Conservation (phyloP, 2,329 filamentous ascomycete species). For the Aspergillus novoparasiticus region DNA sequence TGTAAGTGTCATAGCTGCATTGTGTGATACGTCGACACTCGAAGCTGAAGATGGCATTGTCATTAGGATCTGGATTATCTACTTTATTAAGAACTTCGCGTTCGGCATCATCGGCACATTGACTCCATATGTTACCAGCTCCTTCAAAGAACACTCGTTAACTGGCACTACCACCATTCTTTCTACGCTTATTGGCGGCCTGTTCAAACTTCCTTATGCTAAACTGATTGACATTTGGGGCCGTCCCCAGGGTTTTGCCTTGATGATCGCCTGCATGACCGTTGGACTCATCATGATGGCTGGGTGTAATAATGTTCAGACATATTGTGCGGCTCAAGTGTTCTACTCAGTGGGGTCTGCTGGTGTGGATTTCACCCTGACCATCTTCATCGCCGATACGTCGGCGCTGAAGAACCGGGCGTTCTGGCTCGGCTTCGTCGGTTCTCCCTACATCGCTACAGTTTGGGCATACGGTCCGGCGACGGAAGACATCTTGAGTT, state of each 20-base stretch:
- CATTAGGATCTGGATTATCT: slow-evolving; percentile 10
- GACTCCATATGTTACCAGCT: slow-evolving; percentile 13
- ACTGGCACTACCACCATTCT: slow-evolving; percentile 54
- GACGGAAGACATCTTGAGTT: slow-evolving; percentile 34
- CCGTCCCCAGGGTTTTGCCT: slow-evolving; percentile 58
- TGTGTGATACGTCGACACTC: no score
- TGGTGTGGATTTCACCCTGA: slow-evolving; percentile 57
- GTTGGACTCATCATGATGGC: slow-evolving; percentile 63
- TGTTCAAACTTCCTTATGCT: slow-evolving; percentile 62
- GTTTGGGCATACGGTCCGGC: slow-evolving; percentile 54
- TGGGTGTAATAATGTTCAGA: slow-evolving; percentile 59
- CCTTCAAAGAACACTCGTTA: slow-evolving; percentile 8
- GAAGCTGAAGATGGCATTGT: not conserved
- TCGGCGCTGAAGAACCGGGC: slow-evolving; percentile 61
- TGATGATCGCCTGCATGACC: slow-evolving; percentile 52
- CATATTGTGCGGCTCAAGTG: slow-evolving; percentile 64
- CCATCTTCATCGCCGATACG: slow-evolving; percentile 65
- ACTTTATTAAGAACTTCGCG: slow-evolving; percentile 11
- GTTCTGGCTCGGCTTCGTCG: slow-evolving; percentile 60
- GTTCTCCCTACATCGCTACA: slow-evolving; percentile 63
- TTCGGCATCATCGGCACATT: slow-evolving; percentile 5
- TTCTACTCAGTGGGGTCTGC: slow-evolving; percentile 62
- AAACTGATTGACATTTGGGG: slow-evolving; percentile 66
- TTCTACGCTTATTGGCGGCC: slow-evolving; percentile 57
- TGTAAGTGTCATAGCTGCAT: not conserved